Evolutionary conservation across 768 basidiomycete genomes (phyloP).

Genomic region (Rubroboletus satanas): DNA sequence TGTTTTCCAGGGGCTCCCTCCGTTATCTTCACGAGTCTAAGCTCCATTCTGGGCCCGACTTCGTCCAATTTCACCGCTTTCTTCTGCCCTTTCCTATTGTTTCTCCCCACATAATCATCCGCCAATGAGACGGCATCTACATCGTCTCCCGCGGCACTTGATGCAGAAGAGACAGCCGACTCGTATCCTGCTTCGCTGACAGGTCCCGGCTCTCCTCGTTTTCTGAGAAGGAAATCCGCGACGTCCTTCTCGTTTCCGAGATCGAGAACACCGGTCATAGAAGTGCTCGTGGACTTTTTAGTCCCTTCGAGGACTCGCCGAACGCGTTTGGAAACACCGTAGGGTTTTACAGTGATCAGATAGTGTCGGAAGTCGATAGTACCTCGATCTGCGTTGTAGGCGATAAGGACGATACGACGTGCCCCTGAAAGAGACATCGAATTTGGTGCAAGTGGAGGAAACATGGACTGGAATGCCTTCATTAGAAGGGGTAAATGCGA

Average conservation of each 20-base stretch:
- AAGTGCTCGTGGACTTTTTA: constrained; percentile 24
- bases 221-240: constrained; percentile 87
- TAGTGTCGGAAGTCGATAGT: constrained; percentile 94
- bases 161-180: constrained; percentile 74
- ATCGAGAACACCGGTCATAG: constrained; percentile 54
- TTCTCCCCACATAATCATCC: constrained; percentile 91
- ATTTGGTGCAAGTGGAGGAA: constrained; percentile 87
- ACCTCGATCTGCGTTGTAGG: constrained; percentile 81
- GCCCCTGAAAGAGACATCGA: constrained; percentile 81
- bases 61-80: constrained; percentile 91
- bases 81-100: constrained; percentile 88
- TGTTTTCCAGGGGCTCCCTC: constrained; percentile 94
- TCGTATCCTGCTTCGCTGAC: constrained; percentile 66
- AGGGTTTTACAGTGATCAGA: constrained; percentile 90
- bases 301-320: constrained; percentile 76
- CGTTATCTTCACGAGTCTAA: constrained; percentile 87
- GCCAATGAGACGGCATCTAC: constrained; percentile 77
- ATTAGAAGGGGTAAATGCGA: constrained; percentile 87
- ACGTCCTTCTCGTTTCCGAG: constrained; percentile 91
- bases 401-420: constrained; percentile 88
- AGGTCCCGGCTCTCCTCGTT: constrained; percentile 56
- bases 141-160: constrained; percentile 83
- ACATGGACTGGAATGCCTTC: constrained; percentile 95
- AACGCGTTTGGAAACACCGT: constrained; percentile 90
- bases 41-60: constrained; percentile 93